Base-by-base conservation (phyloP, 148 eudicot species). In the Hydrangea macrophylla region DNA sequence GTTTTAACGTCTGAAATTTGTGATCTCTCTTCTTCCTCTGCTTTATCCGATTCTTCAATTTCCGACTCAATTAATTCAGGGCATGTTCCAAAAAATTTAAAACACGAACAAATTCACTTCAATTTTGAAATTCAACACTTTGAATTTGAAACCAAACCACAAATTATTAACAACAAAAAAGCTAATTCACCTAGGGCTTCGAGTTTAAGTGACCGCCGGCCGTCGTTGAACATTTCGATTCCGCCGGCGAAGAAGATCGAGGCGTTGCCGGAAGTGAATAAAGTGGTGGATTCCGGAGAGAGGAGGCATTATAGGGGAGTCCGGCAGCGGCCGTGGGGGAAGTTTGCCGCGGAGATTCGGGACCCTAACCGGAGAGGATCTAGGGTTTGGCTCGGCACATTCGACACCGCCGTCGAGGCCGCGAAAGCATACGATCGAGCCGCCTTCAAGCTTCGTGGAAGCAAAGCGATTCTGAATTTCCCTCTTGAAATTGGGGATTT, bases 341-440 rank as follows among this genome's bases (percentile, higher is more conserved):
- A 76, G 18, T 76, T 60, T 15, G 80, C 80, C 9, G 80, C 80
- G 32, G 80, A 76, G 53, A 76, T 76, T 2, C 68, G 80, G 6
- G 80, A 76, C 58, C 80, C 75, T 3, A 71, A 42, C 13, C 48
- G 65, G 64, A 71, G 55, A 33, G 80, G 80, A 8, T 30, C 75
- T 0, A 42, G 80, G 68, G 75, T 71, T 15, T 76, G 80, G 80
- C 64, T 76, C 0, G 80, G 80, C 62, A 76, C 80, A 23, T 76
- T 71, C 40, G 75, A 76, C 9, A 71, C 75, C 1, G 72, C 75
- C 3, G 23, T 76, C 0, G 80, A 71, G 61, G 80, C 80, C 25
- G 80, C 80, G 15, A 71, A 53, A 50, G 80, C 75, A 40, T 76
- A 76, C 9, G 80, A 76, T 9, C n/a, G 53, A 23, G 80, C 80